Base-by-base conservation (phyloP, 2,329 filamentous ascomycete species). In the Microdochium bolleyi region DNA sequence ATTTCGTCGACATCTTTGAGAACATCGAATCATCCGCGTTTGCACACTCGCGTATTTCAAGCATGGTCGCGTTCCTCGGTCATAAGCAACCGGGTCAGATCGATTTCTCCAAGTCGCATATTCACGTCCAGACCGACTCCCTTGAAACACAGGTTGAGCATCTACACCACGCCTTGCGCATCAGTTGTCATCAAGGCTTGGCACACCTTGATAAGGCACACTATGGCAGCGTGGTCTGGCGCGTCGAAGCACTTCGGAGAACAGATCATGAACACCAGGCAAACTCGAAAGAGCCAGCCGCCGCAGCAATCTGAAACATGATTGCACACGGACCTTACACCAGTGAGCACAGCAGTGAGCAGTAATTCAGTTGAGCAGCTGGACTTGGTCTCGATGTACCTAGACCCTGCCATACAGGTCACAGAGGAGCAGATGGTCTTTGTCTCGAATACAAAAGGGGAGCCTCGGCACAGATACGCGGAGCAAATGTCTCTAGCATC, bases 1-100 rank as follows among this genome's bases (percentile, higher is more conserved):
- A 79, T 85, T 84, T 80, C 75, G 80, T 87, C 83, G 84, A 81
- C 82, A 76, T 74, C 68, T 75, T 70, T 61, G 56, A 46, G 21
- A 22, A 21, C 65, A 62, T 64, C 64, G 57, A 63, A 65, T 61
- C 63, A 60, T 60, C 58, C 60, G 61, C 64, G 60, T 46, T n/a
- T 22, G n/a, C 14, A 19, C 3, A 46, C 5, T 24, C n/a, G 21
- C 19, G 41, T 19, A 19, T 46, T 46, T 46, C 21, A 46, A 30
- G 14, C 41, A 19, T 46, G 41, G 41, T 46, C 19, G 41, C 41
- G 41, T 46, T 46, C 19, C 41, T 46, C 19, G 41, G 41, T 24
- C 41, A 46, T 46, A 19, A 46, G 21, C 41, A 22, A 22, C 41
- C 41, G 41, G 19, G 41, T 22, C 19, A 11, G 41, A 22, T 19